Evolutionary conservation across 805 yeast species (phyloP).

Genomic region (Metschnikowia shivogae): DNA sequence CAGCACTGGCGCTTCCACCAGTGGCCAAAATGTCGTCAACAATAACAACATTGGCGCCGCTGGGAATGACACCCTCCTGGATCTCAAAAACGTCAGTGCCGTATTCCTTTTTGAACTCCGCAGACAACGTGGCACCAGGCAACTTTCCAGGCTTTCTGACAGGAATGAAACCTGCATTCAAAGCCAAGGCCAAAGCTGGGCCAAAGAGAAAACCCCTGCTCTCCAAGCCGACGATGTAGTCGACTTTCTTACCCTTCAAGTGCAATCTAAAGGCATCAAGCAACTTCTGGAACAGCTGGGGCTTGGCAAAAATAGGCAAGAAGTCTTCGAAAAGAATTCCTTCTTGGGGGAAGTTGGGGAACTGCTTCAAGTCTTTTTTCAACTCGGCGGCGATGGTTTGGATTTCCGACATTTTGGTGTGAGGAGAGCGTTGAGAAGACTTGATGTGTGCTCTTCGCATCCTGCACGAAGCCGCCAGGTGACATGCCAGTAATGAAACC

Average conservation of each 20-base stretch:
- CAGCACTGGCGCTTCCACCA: conserved; percentile 94
- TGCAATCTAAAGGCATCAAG: conserved; percentile 77
- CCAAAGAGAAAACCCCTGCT: conserved; percentile 97
- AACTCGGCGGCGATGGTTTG: conserved; percentile 34
- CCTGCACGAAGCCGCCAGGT: neutral
- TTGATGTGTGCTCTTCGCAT: neutral
- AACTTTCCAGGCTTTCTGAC: conserved; percentile 93
- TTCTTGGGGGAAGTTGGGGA: conserved; percentile 90
- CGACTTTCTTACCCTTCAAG: conserved; percentile 63
- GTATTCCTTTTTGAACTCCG: conserved; percentile 83
- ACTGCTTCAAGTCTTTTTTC: conserved; percentile 49
- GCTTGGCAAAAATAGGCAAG: conserved; percentile 85
- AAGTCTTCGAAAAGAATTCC: conserved; percentile 96
- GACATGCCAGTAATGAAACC: neutral
- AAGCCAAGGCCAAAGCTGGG: conserved; percentile 86
- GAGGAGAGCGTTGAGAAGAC: neutral
- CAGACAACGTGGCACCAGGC: conserved; percentile 77
- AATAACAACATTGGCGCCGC: conserved; percentile 75
- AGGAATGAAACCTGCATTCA: conserved; percentile 90
- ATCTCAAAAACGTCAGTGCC: conserved; percentile 88
- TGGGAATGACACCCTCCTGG: conserved; percentile 76
- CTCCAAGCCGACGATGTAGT: conserved; percentile 90
- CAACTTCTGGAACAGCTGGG: conserved; percentile 74
- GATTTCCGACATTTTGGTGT: conserved; percentile 19
- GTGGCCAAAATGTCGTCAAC: conserved; percentile 98